Conservation (phyloP, 2,329 filamentous ascomycete species). For the Ceratocystis colombiana region DNA sequence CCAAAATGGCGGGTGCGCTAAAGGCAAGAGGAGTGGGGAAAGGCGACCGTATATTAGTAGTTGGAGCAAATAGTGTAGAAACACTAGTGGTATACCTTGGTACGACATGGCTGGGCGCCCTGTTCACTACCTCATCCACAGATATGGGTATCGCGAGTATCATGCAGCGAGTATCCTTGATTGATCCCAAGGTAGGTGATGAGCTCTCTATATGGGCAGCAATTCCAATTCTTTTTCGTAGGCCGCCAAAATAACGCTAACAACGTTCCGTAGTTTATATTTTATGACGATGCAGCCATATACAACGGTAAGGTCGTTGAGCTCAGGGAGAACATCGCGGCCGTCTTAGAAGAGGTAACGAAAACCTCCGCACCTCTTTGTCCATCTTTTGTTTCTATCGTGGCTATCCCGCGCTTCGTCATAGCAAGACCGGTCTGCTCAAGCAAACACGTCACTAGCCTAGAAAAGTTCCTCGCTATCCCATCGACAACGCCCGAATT, state of each 20-base stretch:
- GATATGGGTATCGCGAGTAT: conserved; percentile 77
- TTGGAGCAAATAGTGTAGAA: conserved; percentile 65
- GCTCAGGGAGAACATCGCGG: conserved; percentile 59
- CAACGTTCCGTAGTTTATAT: conserved; percentile 45
- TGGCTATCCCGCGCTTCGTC: conserved; percentile 57
- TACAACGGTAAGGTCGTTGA: conserved; percentile 72
- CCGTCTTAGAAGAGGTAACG: conserved; percentile 55
- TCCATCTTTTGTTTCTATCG: conserved; percentile 49
- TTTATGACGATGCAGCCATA: conserved; percentile 68
- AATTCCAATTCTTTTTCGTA: neutral
- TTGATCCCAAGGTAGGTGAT: conserved; percentile 48
- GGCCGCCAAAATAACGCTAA: conserved; percentile 27
- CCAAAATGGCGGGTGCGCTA: conserved; percentile 54
- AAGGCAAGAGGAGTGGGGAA: conserved; percentile 52
- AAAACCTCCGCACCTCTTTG: conserved; percentile 50
- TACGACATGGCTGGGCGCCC: conserved; percentile 56
- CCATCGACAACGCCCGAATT: conserved; percentile 17
- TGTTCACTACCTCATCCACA: conserved; percentile 68
- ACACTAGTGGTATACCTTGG: conserved; percentile 64
- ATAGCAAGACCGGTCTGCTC: conserved; percentile 48
- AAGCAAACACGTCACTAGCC: conserved; percentile 41
- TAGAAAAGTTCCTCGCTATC: conserved; percentile 37
- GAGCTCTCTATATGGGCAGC: conserved; percentile 32
- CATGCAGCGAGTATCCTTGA: conserved; percentile 62
- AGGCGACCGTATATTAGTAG: conserved; percentile 66